These are phyloP conservation scores for Erucastrum elatum DNA, from an alignment of 345 rosid species.

Conservation along the genomic window DNA sequence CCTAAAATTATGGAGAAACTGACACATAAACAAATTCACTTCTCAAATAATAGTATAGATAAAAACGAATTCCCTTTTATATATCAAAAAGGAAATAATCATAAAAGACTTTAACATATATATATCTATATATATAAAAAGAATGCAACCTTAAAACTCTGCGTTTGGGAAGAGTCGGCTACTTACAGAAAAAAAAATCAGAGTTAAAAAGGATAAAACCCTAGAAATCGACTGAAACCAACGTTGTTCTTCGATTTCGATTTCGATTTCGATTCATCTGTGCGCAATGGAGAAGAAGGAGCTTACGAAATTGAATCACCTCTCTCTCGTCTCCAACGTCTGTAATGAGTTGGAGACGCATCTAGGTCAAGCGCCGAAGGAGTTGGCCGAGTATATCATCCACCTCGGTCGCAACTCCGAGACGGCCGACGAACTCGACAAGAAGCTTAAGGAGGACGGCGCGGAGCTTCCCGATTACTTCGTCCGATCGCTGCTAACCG, in stretches of 20 bases:
- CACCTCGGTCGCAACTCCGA: conserved; percentile 55
- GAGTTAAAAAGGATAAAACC: not conserved
- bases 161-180: conserved; percentile 5
- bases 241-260: not conserved
- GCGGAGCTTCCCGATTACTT: conserved; percentile 94
- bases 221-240: conserved; percentile 16
- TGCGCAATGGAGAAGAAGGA: conserved; percentile 41
- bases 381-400: conserved; percentile 75
- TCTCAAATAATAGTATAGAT: too few relatives aligned
- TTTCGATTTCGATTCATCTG: not conserved
- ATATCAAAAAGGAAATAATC: too few relatives aligned
- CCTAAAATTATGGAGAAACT: too few relatives aligned
- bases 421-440: conserved; percentile 71
- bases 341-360: conserved; percentile 81
- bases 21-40: too few relatives aligned
- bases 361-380: conserved; percentile 71
- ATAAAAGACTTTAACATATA: too few relatives aligned
- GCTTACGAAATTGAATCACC: conserved; percentile 40
- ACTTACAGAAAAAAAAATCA: not conserved
- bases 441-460: conserved; percentile 65
- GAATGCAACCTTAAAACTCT: not conserved
- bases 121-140: not conserved
- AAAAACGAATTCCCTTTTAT: too few relatives aligned
- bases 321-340: conserved; percentile 76
- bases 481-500: conserved; percentile 69